Conservation (phyloP, 495 filamentous ascomycete genomes). For the Tuber umbilicatum region DNA sequence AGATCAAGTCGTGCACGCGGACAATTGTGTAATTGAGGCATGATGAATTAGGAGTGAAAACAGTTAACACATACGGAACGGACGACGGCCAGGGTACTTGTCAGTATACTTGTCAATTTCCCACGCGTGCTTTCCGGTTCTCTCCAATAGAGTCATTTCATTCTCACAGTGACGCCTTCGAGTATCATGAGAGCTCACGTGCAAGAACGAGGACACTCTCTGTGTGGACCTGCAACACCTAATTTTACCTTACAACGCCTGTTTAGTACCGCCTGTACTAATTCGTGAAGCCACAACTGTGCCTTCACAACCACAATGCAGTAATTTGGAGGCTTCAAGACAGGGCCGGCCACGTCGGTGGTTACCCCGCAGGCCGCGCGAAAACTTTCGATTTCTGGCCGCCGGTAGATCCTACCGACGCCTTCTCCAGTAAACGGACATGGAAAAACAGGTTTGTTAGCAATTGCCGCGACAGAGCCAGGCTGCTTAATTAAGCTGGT, state of each 20-base stretch:
- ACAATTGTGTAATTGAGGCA: not conserved
- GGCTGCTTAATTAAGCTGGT: not conserved
- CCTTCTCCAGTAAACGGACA: not conserved
- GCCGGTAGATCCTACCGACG: not conserved
- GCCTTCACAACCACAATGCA: not conserved
- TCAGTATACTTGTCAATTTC: not conserved
- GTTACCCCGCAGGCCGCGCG: not conserved
- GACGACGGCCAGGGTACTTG: not conserved
- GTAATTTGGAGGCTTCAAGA: not conserved
- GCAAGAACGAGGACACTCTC: not conserved
- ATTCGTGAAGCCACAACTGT: not conserved
- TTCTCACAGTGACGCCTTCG: not conserved
- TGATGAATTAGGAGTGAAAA: not conserved
- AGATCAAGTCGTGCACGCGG: not conserved
- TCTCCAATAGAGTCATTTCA: not conserved
- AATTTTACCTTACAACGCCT: no score
- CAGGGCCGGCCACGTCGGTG: not conserved
- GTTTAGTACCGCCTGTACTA: not conserved
- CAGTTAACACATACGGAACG: not conserved
- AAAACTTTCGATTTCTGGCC: not conserved
- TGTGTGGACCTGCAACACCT: not conserved
- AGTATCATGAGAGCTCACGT: not conserved
- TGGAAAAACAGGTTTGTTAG: conserved; percentile 2
- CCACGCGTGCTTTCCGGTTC: not conserved
- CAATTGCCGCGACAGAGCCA: not conserved